Percentiles rank a stretch among this genome's conserved stretches.
phyloP scores from a whole-genome alignment of 2,329 filamentous ascomycete genomes.

The Thielaviopsis punctulata region DNA sequence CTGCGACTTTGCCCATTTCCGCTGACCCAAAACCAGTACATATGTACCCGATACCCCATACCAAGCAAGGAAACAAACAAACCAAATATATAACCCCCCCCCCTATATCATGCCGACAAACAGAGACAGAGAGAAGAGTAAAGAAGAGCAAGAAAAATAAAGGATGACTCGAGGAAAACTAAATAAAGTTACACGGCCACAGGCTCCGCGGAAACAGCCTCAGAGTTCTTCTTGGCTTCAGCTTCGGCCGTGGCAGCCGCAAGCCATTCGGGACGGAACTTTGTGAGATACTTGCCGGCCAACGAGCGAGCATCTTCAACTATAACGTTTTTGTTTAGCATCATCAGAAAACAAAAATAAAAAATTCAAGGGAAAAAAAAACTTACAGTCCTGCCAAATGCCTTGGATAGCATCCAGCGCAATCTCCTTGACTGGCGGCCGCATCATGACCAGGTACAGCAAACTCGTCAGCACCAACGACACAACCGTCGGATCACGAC shows the following conservation, averaged over 20 bases:
- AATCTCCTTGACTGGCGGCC: constrained; percentile 44
- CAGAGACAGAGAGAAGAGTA: not conserved
- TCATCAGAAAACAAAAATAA: not conserved
- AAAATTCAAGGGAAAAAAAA: not conserved
- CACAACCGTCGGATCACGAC: constrained; percentile 47
- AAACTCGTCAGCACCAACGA: constrained; percentile 46
- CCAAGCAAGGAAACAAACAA: too few relatives aligned
- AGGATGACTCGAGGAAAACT: not conserved
- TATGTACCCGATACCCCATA: too few relatives aligned
- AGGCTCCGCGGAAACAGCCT: not conserved
- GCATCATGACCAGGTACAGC: constrained; percentile 50
- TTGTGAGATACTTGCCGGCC: constrained; percentile 43
- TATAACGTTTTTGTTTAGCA: constrained; percentile 16
- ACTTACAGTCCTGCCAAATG: constrained; percentile 49
- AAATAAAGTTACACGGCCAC: not conserved
- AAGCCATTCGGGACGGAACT: constrained; percentile 41
- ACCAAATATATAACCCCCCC: not conserved
- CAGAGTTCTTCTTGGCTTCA: constrained; percentile 1
- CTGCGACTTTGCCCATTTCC: too few relatives aligned
- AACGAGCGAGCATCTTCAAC: constrained; percentile 46
- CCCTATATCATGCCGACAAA: not conserved
- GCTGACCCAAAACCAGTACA: too few relatives aligned
- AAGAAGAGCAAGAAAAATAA: not conserved
- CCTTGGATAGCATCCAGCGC: constrained; percentile 49
- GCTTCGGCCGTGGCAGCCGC: constrained; percentile 14